phyloP scores from a whole-genome alignment of 129 eudicot genomes.

The Scalesia atractyloides region DNA sequence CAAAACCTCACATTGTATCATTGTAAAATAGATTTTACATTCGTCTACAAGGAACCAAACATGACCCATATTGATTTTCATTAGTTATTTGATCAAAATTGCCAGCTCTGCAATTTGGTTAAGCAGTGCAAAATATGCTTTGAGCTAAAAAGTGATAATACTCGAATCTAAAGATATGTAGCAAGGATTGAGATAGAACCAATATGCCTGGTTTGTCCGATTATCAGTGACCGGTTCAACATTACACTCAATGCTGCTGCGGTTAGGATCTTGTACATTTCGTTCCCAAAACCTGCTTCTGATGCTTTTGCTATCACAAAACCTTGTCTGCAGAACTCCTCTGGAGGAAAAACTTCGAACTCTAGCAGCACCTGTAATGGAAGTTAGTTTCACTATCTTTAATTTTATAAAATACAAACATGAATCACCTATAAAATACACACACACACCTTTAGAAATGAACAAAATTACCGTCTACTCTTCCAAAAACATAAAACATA shows the following conservation, averaged over 20 bases:
- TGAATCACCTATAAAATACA: neutral
- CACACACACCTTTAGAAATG: neutral
- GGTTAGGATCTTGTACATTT: slow-evolving; percentile 85
- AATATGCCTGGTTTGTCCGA: slow-evolving; percentile 99
- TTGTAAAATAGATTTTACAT: neutral
- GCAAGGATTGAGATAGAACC: slow-evolving; percentile 95
- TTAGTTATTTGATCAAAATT: neutral
- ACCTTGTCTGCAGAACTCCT: slow-evolving; percentile 72
- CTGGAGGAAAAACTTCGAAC: slow-evolving; percentile 71
- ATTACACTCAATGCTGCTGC: slow-evolving; percentile 87
- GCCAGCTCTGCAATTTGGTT: neutral
- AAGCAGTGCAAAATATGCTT: neutral
- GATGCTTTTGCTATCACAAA: slow-evolving; percentile 95
- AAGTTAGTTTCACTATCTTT: slow-evolving; percentile 17
- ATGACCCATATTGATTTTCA: neutral
- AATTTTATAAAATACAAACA: neutral
- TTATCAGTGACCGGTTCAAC: slow-evolving; percentile 86
- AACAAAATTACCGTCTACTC: neutral
- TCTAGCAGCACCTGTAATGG: slow-evolving; percentile 70
- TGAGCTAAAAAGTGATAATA: slow-evolving; percentile 4
- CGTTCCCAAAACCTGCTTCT: slow-evolving; percentile 95
- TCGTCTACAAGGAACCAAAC: slow-evolving; percentile 9
- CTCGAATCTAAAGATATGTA: slow-evolving; percentile 23
- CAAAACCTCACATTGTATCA: slow-evolving; percentile 6
- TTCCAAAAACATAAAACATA: neutral